These are phyloP conservation scores for Maudiozyma turicensis DNA, from an alignment of 805 yeast species.

Conservation along the genomic window DNA sequence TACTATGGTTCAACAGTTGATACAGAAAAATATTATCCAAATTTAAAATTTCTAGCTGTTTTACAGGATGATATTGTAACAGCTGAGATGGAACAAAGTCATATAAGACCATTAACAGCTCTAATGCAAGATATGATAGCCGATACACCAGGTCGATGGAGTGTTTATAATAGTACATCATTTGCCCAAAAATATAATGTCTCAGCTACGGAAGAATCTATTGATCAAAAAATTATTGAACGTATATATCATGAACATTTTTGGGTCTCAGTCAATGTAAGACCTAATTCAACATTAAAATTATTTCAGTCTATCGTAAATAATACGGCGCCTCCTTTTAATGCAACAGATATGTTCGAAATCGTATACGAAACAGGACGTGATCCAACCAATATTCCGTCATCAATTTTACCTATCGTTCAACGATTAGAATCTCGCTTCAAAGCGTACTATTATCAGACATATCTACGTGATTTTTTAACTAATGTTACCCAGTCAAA, in stretches of 20 bases:
- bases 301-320: constrained; percentile 16
- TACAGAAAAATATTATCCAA: constrained; percentile 15
- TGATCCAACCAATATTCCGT: constrained; percentile 41
- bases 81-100: background rate
- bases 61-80: constrained; percentile 23
- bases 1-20: constrained; percentile 32
- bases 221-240: constrained; percentile 32
- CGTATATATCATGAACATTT: constrained; percentile 45
- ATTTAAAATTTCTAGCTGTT: constrained; percentile 27
- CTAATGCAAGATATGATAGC: constrained; percentile 7
- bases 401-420: constrained; percentile 37
- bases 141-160: constrained; percentile 21
- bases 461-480: constrained; percentile 13
- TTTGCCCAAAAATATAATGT: constrained; percentile 15
- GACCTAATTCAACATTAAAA: constrained; percentile 36
- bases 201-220: constrained; percentile 8
- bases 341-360: constrained; percentile 24
- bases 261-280: constrained; percentile 55
- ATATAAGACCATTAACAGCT: constrained; percentile 7
- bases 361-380: constrained; percentile 52
- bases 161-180: constrained; percentile 16
- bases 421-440: constrained; percentile 24
- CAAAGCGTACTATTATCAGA: constrained; percentile 1
- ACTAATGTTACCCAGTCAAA: constrained; percentile 4
- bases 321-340: constrained; percentile 10